A percentile compares a stretch with the other conserved stretches of the same genome.
phyloP scores from a whole-genome alignment of 2,329 filamentous ascomycete genomes.

The Aureobasidium lini region DNA sequence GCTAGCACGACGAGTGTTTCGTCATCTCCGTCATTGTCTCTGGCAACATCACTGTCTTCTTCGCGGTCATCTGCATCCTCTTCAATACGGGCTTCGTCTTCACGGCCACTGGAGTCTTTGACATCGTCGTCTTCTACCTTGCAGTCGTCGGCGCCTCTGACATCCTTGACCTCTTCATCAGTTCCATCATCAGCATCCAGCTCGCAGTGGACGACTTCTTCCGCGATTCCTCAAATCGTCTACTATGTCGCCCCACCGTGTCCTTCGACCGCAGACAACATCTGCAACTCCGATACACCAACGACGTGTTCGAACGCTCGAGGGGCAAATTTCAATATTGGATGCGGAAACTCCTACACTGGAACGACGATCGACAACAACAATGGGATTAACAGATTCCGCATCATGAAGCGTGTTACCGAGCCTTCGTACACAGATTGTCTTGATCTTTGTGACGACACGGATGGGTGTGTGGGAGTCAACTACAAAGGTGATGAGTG shows the following conservation, averaged over 20 bases:
- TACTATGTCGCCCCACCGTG: slow-evolving; percentile 12
- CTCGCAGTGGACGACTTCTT: neutral
- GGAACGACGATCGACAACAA: slow-evolving; percentile 20
- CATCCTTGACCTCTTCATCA: neutral
- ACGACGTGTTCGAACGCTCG: slow-evolving; percentile 2
- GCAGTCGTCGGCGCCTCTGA: neutral
- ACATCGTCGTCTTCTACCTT: too few species aligned
- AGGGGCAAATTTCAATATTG: slow-evolving; percentile 17
- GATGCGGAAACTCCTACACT: slow-evolving; percentile 19
- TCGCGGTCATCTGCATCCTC: neutral
- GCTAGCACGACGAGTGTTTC: neutral
- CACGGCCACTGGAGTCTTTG: too few species aligned
- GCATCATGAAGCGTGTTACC: slow-evolving; percentile 7
- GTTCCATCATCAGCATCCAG: neutral
- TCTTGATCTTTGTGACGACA: slow-evolving; percentile 22
- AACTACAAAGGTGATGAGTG: slow-evolving; percentile 25
- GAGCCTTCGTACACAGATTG: slow-evolving; percentile 19
- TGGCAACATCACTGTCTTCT: neutral
- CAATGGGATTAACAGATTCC: neutral
- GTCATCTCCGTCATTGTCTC: neutral
- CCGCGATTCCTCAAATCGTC: neutral
- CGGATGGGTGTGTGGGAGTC: slow-evolving; percentile 22
- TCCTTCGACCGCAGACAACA: slow-evolving; percentile 4
- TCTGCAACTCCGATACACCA: neutral
- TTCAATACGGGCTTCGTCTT: neutral